Base-by-base conservation (phyloP, 345 rosid genomes). In the Microthlaspi erraticum region DNA sequence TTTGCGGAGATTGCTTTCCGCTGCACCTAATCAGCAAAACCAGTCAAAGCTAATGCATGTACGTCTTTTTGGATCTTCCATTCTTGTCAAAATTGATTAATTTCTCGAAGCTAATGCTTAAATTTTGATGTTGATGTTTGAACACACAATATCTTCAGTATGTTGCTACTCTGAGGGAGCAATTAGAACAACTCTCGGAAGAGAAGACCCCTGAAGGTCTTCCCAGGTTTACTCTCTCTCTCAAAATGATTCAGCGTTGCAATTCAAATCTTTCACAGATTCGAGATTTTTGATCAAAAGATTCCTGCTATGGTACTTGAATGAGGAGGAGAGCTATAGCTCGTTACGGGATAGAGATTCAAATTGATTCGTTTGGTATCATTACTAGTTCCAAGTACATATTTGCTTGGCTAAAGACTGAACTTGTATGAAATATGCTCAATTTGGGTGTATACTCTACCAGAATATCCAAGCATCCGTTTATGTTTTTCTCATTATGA, bases 131-230 rank as follows among this genome's bases (percentile, higher is more conserved):
- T 61, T 73, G 10, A 64, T 62, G 58, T 12, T 13, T 62, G 49
- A 20, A 20, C 29, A 26, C 29, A 26, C 4, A 72, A 53, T n/a
- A 6, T 71, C 20, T 73, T 64, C 77, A 91, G 98, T 88, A 89
- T 86, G 89, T 93, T 64, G 88, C 94, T 50, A 91, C 96, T 73
- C 50, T 93, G 73, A 78, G 91, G 33, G 96, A 89, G 69, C 90
- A 63, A 59, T 79, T 93, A 82, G 92, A 87, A 76, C 84, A 83
- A 65, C 64, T 93, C 62, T 83, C 83, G 0, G 93, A 87, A 77
- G 93, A 87, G 77, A 89, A 84, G 59, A 92, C 90, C 12, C 77
- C 80, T 49, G 90, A 92, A 70, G 93, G 93, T 20, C 80, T 86
- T 59, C 89, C 92, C 11, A 85, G 93, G 98, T 87, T 87, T 34